Percentiles rank a stretch among this genome's conserved stretches.
Evolutionary conservation across 192 early-diverging fungal genomes (phyloP).

Genomic region (Globomyces pollinis-pini): DNA sequence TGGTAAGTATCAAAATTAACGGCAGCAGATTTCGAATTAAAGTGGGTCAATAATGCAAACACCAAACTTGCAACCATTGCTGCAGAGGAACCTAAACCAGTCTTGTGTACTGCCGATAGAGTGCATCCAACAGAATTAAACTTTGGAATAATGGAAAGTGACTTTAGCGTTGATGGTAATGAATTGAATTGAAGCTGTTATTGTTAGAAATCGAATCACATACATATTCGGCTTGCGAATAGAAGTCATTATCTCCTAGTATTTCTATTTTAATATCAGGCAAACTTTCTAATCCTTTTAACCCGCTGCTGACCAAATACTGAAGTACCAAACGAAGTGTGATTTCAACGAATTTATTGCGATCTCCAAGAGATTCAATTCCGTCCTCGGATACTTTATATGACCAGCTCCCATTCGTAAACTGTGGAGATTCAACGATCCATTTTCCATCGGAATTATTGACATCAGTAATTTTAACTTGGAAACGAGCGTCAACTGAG

Average conservation of each 20-base stretch:
- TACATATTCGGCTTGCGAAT: slow-evolving; percentile 88
- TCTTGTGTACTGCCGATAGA: slow-evolving; percentile 75
- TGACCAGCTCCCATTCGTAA: slow-evolving; percentile 72
- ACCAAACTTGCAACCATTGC: slow-evolving; percentile 91
- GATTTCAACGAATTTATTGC: slow-evolving; percentile 64
- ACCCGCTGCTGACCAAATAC: slow-evolving; percentile 8
- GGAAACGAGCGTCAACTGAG: slow-evolving; percentile 79
- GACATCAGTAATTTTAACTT: slow-evolving; percentile 45
- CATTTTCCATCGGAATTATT: slow-evolving; percentile 10
- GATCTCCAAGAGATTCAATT: background rate
- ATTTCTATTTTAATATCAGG: slow-evolving; percentile 59
- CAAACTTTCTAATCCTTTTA: background rate
- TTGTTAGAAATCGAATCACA: too few species aligned
- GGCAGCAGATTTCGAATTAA: slow-evolving; percentile 26
- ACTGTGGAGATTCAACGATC: slow-evolving; percentile 71
- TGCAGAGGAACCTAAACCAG: slow-evolving; percentile 95
- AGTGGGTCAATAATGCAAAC: slow-evolving; percentile 67
- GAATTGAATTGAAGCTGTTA: background rate
- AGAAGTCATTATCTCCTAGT: slow-evolving; percentile 95
- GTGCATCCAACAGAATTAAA: slow-evolving; percentile 51
- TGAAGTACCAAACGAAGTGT: slow-evolving; percentile 14
- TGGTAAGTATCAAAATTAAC: too few species aligned
- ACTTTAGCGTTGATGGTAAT: background rate
- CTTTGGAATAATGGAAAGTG: background rate
- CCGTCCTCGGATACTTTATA: slow-evolving; percentile 41